phyloP scores from a whole-genome alignment of 805 yeast genomes.

The Kuraishia cidri region DNA sequence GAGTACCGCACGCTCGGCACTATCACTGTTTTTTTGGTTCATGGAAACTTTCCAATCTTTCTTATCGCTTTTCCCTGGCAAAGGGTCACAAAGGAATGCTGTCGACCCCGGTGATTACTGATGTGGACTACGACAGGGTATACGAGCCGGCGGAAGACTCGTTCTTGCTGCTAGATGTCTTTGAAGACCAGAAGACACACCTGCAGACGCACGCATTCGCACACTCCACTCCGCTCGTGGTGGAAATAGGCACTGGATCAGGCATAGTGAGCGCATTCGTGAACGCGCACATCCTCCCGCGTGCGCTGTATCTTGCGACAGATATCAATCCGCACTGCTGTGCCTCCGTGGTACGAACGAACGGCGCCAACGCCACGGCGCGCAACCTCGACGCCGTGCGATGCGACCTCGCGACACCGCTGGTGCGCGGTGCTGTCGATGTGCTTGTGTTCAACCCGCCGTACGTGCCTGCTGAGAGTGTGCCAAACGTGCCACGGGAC shows the following conservation, averaged over 20 bases:
- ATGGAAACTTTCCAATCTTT: too few species aligned
- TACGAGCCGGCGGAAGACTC: constrained; percentile 97
- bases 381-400: constrained; percentile 39
- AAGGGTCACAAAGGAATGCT: constrained; percentile 54
- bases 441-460: constrained; percentile 90
- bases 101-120: constrained; percentile 61
- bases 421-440: constrained; percentile 46
- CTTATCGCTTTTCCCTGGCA: too few species aligned
- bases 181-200: constrained; percentile 51
- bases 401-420: constrained; percentile 43
- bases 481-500: constrained; percentile 49
- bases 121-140: constrained; percentile 59
- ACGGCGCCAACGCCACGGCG: constrained; percentile 10
- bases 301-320: constrained; percentile 52
- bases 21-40: too few species aligned
- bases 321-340: constrained; percentile 83
- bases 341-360: constrained; percentile 34
- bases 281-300: constrained; percentile 44
- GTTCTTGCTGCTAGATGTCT: constrained; percentile 69
- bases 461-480: constrained; percentile 80
- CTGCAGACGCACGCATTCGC: constrained; percentile 13
- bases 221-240: constrained; percentile 39
- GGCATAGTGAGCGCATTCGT: constrained; percentile 83
- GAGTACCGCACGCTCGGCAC: too few species aligned
- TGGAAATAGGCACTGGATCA: constrained; percentile 89